Conservation (phyloP, 2,329 filamentous ascomycete genomes). For the Trichoderma simmonsii region DNA sequence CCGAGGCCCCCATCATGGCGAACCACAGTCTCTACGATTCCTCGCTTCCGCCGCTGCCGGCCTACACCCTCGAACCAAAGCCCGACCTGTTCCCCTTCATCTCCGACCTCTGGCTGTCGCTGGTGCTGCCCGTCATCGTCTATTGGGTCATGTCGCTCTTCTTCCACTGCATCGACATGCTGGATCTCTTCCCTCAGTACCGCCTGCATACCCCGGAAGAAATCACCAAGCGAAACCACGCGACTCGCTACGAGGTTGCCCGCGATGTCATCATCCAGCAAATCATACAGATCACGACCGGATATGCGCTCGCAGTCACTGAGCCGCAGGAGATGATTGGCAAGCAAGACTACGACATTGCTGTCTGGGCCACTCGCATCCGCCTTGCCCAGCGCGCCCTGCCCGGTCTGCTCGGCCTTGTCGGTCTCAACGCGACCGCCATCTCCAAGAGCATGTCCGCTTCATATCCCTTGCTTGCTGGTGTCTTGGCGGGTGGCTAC, state of each 20-base stretch:
- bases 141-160: constrained; percentile 86
- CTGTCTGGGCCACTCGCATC: constrained; percentile 83
- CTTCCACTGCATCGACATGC: constrained; percentile 84
- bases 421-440: constrained; percentile 73
- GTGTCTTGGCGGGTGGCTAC: constrained; percentile 72
- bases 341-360: constrained; percentile 79
- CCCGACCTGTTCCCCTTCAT: constrained; percentile 72
- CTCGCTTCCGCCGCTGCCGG: constrained; percentile 74
- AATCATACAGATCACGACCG: constrained; percentile 76
- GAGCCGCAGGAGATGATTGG: constrained; percentile 74
- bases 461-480: constrained; percentile 71
- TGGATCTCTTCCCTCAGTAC: constrained; percentile 85
- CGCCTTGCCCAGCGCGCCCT: constrained; percentile 76
- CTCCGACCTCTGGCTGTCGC: constrained; percentile 75
- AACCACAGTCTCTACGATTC: constrained; percentile 56
- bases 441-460: constrained; percentile 72
- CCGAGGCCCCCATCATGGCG: constrained; percentile 40
- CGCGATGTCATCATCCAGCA: constrained; percentile 92
- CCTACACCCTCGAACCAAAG: constrained; percentile 70
- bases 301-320: constrained; percentile 63
- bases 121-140: constrained; percentile 72
- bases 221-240: constrained; percentile 82
- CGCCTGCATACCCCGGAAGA: constrained; percentile 93
- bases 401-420: constrained; percentile 63
- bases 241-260: constrained; percentile 77